Evolutionary conservation across 805 yeast species (phyloP).

Genomic region (Yarrowia keelungensis): DNA sequence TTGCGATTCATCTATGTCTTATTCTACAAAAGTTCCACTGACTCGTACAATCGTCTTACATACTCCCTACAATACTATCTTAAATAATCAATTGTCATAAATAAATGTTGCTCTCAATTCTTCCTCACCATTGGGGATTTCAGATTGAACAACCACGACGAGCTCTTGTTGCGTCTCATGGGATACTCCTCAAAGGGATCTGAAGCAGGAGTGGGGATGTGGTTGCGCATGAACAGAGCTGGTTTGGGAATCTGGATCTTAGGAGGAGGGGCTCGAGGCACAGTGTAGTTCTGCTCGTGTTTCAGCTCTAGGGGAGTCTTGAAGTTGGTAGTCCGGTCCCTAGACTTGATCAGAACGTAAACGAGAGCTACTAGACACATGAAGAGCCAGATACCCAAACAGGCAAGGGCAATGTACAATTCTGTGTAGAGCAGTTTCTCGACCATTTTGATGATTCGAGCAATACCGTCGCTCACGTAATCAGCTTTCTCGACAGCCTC

Average conservation of each 20-base stretch:
- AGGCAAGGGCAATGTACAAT: slow-evolving; percentile 5
- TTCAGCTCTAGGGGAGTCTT: background rate
- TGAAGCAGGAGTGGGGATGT: background rate
- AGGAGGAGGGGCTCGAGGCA: background rate
- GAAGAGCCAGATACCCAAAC: slow-evolving; percentile 10
- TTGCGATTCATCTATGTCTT: no score
- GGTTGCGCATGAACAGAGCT: slow-evolving; percentile 15
- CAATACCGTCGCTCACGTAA: slow-evolving; percentile 8
- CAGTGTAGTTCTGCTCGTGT: background rate
- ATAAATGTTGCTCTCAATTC: background rate
- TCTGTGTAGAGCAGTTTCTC: slow-evolving; percentile 13
- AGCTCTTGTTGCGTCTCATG: background rate
- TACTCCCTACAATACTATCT: no score
- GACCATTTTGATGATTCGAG: background rate
- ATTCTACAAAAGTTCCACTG: no score
- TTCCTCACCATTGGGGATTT: slow-evolving; percentile 2
- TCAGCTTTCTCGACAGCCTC: slow-evolving; percentile 1
- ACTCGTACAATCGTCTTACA: no score
- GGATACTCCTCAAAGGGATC: slow-evolving; percentile 16
- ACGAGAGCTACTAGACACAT: slow-evolving; percentile 6
- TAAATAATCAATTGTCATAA: no score
- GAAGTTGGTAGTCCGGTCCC: background rate
- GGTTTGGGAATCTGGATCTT: slow-evolving; percentile 7
- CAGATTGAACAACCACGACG: slow-evolving; percentile 26
- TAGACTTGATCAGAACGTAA: background rate